Base-by-base conservation (phyloP, 129 eudicot genomes). In the Centrapalus pauciflorus region DNA sequence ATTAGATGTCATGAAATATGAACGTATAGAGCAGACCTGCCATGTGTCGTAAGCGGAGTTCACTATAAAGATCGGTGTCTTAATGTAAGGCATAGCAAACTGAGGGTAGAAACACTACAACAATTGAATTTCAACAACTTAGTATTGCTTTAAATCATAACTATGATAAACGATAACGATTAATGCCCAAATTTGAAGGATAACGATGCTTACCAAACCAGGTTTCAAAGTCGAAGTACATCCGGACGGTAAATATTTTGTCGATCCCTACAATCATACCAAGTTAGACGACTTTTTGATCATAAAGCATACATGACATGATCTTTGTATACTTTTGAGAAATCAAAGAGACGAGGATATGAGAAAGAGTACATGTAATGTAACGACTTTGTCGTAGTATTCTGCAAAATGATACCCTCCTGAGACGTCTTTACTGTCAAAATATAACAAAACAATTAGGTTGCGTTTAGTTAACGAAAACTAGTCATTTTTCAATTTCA, bases 31-130 rank as follows among this genome's bases (percentile, higher is more conserved):
- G 8, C 71, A 55, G 3, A 78, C 83, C 79, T 78, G 79, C 79
- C 79, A 78, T 41, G 72, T 66, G 41, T 78, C 83, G 7, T 78
- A 78, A 55, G 83, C 83, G 1, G 83, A 78, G 64, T 78, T 78
- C 28, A 78, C 5, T 24, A 78, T 12, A 10, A 78, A 78, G 1
- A 73, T 11, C 7, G 83, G 83, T 12, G 83, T 78, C 23, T 67
- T 29, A 41, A 78, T 67, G 23, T 66, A 64, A 0, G 60, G 71
- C 71, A 61, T 55, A 50, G 55, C 49, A 12, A 19, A 72, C 55
- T 78, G 83, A 25, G 78, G 83, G 52, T 58, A 78, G 64, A 73
- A 78, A 62, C 83, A 78, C 83, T 78, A 40, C 32, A 67, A 37
- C 25, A 60, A 34, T 48, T 1, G 3, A 29, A 14, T 48, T 37